Evolutionary conservation across 73 alveolate species (phyloP).

Genomic region (Tetrahymena elliotti): DNA sequence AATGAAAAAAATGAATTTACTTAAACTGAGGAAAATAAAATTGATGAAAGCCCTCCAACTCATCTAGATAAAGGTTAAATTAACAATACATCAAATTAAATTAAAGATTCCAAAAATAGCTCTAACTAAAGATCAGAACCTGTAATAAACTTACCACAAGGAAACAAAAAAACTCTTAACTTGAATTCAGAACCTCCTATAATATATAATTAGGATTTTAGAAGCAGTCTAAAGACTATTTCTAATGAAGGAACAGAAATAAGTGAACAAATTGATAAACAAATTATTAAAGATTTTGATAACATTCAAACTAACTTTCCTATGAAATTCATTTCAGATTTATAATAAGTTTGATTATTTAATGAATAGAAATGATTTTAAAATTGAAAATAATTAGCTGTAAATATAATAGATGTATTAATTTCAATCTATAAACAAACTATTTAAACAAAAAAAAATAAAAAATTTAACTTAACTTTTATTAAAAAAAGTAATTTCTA

Average conservation of each 20-base stretch:
- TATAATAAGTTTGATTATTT: not conserved
- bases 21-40: not conserved
- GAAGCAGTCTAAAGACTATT: not conserved
- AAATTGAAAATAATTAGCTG: too few relatives aligned
- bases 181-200: not conserved
- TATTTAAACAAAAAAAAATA: too few relatives aligned
- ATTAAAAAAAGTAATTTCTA: too few relatives aligned
- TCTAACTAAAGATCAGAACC: not conserved
- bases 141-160: not conserved
- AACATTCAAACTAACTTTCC: not conserved
- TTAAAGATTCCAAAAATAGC: not conserved
- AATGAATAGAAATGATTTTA: too few relatives aligned
- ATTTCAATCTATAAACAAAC: too few relatives aligned
- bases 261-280: not conserved
- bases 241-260: not conserved
- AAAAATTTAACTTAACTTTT: too few relatives aligned
- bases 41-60: not conserved
- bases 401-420: too few relatives aligned
- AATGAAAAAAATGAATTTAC: not conserved
- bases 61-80: not conserved
- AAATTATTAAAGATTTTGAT: not conserved
- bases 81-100: not conserved
- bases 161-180: not conserved
- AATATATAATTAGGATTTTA: not conserved
- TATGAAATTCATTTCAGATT: not conserved